Conservation (phyloP, 331 rosid species). For the Cucumis variabilis region DNA sequence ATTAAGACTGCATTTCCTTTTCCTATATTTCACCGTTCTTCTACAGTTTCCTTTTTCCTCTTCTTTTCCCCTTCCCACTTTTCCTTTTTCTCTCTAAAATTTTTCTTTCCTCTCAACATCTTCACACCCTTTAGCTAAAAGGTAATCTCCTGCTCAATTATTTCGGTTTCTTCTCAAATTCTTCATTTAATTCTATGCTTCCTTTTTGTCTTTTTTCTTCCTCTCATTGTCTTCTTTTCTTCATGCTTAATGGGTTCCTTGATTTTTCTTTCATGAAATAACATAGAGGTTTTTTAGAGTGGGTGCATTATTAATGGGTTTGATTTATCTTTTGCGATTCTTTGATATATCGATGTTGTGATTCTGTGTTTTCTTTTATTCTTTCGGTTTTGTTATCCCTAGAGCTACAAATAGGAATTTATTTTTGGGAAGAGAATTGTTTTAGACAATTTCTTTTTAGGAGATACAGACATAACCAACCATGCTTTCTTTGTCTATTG, state of each 20-base stretch:
- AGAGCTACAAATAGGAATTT: neutral
- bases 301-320: neutral
- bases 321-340: neutral
- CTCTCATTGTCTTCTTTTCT: neutral
- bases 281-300: neutral
- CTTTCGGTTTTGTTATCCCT: too few species aligned
- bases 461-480: too few species aligned
- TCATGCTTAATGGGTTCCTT: neutral
- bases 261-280: neutral
- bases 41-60: neutral
- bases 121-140: neutral
- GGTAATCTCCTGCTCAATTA: slow-evolving; percentile 7
- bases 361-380: neutral
- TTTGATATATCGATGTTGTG: neutral
- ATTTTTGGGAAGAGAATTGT: neutral
- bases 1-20: too few species aligned
- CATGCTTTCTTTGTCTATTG: neutral
- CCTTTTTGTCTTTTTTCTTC: neutral
- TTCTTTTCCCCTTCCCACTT: neutral
- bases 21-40: slow-evolving; percentile 18
- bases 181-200: slow-evolving; percentile 1
- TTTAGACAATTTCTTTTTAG: too few species aligned
- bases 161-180: neutral
- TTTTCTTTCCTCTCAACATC: slow-evolving; percentile 4
- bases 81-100: neutral